Percentiles rank a stretch among this genome's conserved stretches.
Evolutionary conservation across 2,329 filamentous ascomycete genomes (phyloP).

Genomic region (Penicillium glabrum): DNA sequence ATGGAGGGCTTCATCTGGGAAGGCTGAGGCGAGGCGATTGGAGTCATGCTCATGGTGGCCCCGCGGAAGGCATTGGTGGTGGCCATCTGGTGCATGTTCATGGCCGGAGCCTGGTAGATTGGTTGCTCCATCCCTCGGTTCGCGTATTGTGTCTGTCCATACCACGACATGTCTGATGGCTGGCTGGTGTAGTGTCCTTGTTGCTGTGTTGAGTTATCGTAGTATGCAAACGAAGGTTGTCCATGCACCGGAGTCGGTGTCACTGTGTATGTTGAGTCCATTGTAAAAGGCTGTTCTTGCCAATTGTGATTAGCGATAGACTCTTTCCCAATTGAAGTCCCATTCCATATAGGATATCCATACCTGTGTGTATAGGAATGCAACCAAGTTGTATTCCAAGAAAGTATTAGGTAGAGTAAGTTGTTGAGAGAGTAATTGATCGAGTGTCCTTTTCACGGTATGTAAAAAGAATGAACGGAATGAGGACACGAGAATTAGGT

Average conservation of each 20-base stretch:
- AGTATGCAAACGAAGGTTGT: conserved; percentile 82
- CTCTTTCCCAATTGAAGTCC: not conserved
- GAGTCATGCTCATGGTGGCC: conserved; percentile 54
- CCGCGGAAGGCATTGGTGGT: conserved; percentile 44
- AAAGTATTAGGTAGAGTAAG: conserved; percentile 7
- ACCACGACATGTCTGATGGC: conserved; percentile 53
- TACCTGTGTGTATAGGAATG: conserved; percentile 3
- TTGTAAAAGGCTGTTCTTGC: conserved; percentile 36
- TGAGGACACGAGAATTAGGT: conserved; percentile 28
- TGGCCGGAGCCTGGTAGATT: conserved; percentile 41
- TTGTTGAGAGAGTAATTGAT: conserved; percentile 1
- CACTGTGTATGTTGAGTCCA: conserved; percentile 64
- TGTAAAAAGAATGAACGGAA: conserved; percentile 30
- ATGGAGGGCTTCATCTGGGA: conserved; percentile 75
- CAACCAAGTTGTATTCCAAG: not conserved
- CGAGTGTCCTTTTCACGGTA: not conserved
- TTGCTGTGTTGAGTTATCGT: conserved; percentile 74
- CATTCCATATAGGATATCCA: not conserved
- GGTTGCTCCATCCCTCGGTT: conserved; percentile 27
- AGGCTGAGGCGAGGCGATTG: conserved; percentile 72
- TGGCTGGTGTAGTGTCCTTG: conserved; percentile 74
- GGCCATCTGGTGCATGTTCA: conserved; percentile 47
- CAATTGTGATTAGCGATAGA: not conserved
- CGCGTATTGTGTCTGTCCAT: conserved; percentile 37
- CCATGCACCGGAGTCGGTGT: conserved; percentile 58